Evolutionary conservation across 768 basidiomycete genomes (phyloP), one percentile per base, ranked within the genome.

Genomic region (Naganishia friedmannii): DNA sequence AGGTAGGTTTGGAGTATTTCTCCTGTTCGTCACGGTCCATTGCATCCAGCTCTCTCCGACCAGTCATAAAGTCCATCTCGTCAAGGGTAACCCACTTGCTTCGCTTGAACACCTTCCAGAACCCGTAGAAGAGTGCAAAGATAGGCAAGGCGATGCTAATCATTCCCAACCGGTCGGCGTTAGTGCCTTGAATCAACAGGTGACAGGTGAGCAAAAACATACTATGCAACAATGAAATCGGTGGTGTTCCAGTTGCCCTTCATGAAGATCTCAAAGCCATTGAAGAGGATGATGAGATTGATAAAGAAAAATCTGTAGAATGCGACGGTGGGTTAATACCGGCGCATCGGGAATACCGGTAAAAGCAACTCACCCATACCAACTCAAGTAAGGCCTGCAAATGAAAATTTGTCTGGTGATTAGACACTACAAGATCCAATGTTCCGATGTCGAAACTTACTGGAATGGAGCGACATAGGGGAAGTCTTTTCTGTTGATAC

Each of bases 391-490:
- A 12, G 60, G 60, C 60, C 60, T 63, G 15, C 8, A 15, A 3
- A n/a, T n/a, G 60, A 58, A 19, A 23, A 34, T 32, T 23, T 32
- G 15, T 65, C 45, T 9, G 28, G n/a, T 4, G 6, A 2, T 65
- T 26, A 48, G 8, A 75, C 74, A 65, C 71, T 75, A 75, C 75
- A 81, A 0, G 78, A n/a, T n/a, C 76, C 26, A 37, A 79, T 69
- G 65, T 81, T 3, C 80, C 4, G 21, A 32, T 7, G 6, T 7
- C 8, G 4, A 17, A 7, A 45, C 60, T 46, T 63, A 82, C 74
- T 83, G 82, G 54, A 79, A 76, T 10, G 78, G 80, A 5, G 78
- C 78, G 48, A 70, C 72, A 77, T 79, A 82, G 6, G 82, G 81
- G 74, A 83, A 78, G 9, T 60, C 68, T 32, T 76, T 71, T 57